Percentiles rank a stretch among this genome's conserved stretches.
Evolutionary conservation across 148 eudicot species (phyloP).

Genomic region (Spergularia marina): DNA sequence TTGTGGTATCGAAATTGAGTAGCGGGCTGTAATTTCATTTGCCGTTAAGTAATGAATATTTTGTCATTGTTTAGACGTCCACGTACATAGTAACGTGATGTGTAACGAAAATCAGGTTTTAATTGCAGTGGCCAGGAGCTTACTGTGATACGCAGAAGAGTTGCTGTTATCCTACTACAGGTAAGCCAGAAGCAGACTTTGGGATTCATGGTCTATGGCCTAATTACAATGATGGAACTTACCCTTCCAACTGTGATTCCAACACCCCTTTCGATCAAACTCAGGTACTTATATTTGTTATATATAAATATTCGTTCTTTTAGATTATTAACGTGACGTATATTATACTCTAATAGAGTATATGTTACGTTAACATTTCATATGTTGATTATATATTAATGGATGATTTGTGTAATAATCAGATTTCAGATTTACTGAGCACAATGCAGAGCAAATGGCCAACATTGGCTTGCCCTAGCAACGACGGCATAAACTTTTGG

Average conservation of each 20-base stretch:
- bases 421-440: slow-evolving; percentile 39
- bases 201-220: slow-evolving; percentile 85
- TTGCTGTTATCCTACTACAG: slow-evolving; percentile 61
- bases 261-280: slow-evolving; percentile 33
- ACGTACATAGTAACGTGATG: background rate
- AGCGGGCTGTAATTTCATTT: no score
- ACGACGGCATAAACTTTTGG: slow-evolving; percentile 35
- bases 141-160: slow-evolving; percentile 44
- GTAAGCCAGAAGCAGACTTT: slow-evolving; percentile 63
- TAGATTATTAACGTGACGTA: no score
- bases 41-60: background rate
- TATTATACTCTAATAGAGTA: no score
- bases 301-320: no score
- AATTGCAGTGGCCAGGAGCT: slow-evolving; percentile 74
- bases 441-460: slow-evolving; percentile 54
- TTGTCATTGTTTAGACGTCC: no score
- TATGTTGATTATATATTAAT: no score
- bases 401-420: background rate
- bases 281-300: slow-evolving; percentile 16
- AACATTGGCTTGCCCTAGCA: slow-evolving; percentile 45
- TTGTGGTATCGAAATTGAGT: no score
- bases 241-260: slow-evolving; percentile 57
- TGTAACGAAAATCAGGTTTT: background rate
- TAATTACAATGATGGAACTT: slow-evolving; percentile 47
- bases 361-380: no score